Base-by-base conservation (phyloP, 1,284 basidiomycete species). In the Cutaneotrichosporon sp. region DNA sequence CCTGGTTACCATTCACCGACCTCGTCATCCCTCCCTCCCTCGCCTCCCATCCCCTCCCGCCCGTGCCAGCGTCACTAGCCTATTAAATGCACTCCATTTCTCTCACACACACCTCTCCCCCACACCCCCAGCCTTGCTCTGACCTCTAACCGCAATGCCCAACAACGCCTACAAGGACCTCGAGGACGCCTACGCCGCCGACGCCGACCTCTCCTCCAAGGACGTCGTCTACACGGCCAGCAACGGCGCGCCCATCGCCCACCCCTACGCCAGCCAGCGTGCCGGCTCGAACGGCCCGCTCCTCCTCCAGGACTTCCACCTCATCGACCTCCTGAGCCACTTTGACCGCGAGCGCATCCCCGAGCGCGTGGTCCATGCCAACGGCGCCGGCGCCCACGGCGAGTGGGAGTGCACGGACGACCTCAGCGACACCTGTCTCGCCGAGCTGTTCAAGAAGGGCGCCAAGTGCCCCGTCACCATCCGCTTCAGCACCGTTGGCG, bases 321-420 rank as follows among this genome's bases (percentile, higher is more conserved):
- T 67, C 36, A 63, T 64, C 58, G 60, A 62, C 52, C 56, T 93
- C 84, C 92, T 92, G 83, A 57, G 60, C 31, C 63, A 65, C 60
- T 65, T 65, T 54, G 60, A 62, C 60, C 63, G 63, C 46, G 63
- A 65, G 63, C 89, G 94, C 53, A 95, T 97, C 75, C 94, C 94
- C 22, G 95, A 95, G 84, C 91, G 92, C 79, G 90, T 94, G 58
- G 91, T 78, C 31, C 81, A 81, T 67, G 80, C 81, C 56, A 94
- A 92, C 67, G 94, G 93, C 29, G 92, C 95, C 74, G 94, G 94
- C n/a, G 86, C 87, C 81, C 95, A 93, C 77, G 87, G 92, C 80
- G 85, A 89, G 71, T 94, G 91, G 38, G 86, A 93, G 66, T 87
- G 89, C 71, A 84, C 93, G 73, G 85, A 86, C 64, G 90, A 95